A percentile compares a stretch with the other conserved stretches of the same genome.
Conservation (phyloP, 192 early-diverging fungal genomes). For the Paraglomus occultum region DNA sequence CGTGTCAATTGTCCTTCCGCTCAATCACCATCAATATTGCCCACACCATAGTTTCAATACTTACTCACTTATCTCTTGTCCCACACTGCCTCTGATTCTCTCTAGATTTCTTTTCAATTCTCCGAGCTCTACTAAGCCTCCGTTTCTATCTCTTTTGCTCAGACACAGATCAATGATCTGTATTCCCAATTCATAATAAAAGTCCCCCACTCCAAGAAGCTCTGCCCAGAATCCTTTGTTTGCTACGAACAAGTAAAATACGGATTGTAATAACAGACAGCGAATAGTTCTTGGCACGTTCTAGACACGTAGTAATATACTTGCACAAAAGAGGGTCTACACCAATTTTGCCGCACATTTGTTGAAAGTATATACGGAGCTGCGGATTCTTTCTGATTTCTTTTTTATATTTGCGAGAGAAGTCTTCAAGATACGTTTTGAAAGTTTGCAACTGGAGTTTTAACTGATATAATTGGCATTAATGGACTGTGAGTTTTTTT, state of each 20-base stretch:
- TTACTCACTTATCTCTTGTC: constrained; percentile 52
- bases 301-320: background rate
- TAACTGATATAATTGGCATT: constrained; percentile 43
- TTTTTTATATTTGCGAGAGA: constrained; percentile 80
- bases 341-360: constrained; percentile 91
- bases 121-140: constrained; percentile 84
- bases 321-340: constrained; percentile 92
- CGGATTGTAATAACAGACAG: background rate
- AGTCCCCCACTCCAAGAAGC: constrained; percentile 91
- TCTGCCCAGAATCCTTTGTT: constrained; percentile 97
- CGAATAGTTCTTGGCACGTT: background rate
- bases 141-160: constrained; percentile 77
- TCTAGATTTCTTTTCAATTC: constrained; percentile 76
- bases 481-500: too few relatives aligned
- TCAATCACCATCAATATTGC: constrained; percentile 10
- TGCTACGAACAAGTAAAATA: constrained; percentile 44
- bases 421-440: constrained; percentile 80
- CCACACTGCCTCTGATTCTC: constrained; percentile 54
- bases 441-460: constrained; percentile 68
- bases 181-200: constrained; percentile 96
- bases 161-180: constrained; percentile 92
- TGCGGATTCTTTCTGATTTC: constrained; percentile 85
- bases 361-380: constrained; percentile 88
- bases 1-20: too few relatives aligned
- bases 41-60: background rate